phyloP scores from a whole-genome alignment of 1,139 yeast species.

The Yarrowia galli region DNA sequence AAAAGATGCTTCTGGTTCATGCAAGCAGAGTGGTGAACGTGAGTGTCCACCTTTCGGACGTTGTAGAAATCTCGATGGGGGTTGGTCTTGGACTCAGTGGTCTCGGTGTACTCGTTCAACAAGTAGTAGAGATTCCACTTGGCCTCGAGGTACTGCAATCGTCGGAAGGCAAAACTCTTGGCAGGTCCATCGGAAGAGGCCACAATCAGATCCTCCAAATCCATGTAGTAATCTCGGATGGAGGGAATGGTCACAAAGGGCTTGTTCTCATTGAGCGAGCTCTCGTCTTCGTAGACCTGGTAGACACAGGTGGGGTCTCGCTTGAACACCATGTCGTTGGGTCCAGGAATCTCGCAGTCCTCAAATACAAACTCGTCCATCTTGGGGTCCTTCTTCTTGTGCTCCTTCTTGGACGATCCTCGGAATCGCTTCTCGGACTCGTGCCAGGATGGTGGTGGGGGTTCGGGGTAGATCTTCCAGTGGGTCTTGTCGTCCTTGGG shows the following conservation, averaged over 20 bases:
- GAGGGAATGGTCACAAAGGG: conserved; percentile 72
- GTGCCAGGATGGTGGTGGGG: conserved; percentile 92
- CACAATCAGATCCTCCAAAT: conserved; percentile 71
- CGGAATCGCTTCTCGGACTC: conserved; percentile 66
- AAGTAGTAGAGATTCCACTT: conserved; percentile 92
- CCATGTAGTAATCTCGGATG: conserved; percentile 81
- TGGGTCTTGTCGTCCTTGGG: conserved; percentile 70
- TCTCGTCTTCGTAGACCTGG: conserved; percentile 61
- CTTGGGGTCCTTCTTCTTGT: conserved; percentile 45
- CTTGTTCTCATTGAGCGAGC: conserved; percentile 47
- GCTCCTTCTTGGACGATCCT: conserved; percentile 43
- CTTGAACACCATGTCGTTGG: conserved; percentile 57
- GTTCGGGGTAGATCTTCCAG: conserved; percentile 91
- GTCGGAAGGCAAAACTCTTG: conserved; percentile 94
- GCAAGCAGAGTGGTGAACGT: conserved; percentile 98
- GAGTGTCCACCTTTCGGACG: conserved; percentile 98
- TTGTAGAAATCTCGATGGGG: conserved; percentile 98
- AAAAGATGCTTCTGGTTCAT: conserved; percentile 97
- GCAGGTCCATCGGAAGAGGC: conserved; percentile 94
- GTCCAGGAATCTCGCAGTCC: conserved; percentile 71
- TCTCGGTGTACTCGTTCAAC: conserved; percentile 91
- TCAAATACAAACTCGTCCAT: conserved; percentile 67
- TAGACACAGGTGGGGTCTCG: conserved; percentile 71
- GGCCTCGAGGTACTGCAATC: conserved; percentile 92
- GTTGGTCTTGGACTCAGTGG: conserved; percentile 77